A percentile compares a stretch with the other conserved stretches of the same genome.
phyloP scores from a whole-genome alignment of 371 early-diverging fungal genomes.

The Umbelopsis sp. region DNA sequence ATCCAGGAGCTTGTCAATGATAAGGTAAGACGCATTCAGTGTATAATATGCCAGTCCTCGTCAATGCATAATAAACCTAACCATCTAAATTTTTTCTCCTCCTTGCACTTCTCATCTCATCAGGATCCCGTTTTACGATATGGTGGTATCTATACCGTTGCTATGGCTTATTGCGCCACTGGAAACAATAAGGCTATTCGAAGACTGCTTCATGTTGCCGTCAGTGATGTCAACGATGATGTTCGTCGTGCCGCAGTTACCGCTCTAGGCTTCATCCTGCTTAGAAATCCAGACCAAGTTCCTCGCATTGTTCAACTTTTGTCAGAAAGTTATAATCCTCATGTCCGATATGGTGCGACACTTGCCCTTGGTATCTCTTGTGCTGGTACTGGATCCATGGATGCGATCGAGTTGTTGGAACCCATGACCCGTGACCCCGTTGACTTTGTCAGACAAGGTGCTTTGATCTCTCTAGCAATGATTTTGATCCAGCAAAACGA shows the following conservation, averaged over 20 bases:
- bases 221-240: conserved; percentile 98
- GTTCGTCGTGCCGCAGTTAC: conserved; percentile 98
- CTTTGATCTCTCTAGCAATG: conserved; percentile 98
- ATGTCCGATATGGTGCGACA: conserved; percentile 97
- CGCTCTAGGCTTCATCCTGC: conserved; percentile 94
- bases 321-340: conserved; percentile 97
- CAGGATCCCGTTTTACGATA: conserved; percentile 92
- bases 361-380: conserved; percentile 98
- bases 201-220: conserved; percentile 93
- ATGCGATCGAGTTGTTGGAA: conserved; percentile 95
- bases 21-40: conserved; percentile 51
- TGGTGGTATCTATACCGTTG: conserved; percentile 95
- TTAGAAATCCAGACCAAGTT: conserved; percentile 90
- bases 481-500: conserved; percentile 97
- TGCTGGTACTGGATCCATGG: conserved; percentile 92
- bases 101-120: not conserved
- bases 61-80: no score
- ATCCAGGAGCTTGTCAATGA: conserved; percentile 84
- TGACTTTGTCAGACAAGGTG: conserved; percentile 98
- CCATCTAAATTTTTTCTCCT: not conserved
- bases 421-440: conserved; percentile 97
- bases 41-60: not conserved
- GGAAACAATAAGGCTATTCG: conserved; percentile 96
- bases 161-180: conserved; percentile 98
- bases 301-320: conserved; percentile 97